phyloP scores from a whole-genome alignment of 2,329 filamentous ascomycete species.

The Beauveria caledonica region DNA sequence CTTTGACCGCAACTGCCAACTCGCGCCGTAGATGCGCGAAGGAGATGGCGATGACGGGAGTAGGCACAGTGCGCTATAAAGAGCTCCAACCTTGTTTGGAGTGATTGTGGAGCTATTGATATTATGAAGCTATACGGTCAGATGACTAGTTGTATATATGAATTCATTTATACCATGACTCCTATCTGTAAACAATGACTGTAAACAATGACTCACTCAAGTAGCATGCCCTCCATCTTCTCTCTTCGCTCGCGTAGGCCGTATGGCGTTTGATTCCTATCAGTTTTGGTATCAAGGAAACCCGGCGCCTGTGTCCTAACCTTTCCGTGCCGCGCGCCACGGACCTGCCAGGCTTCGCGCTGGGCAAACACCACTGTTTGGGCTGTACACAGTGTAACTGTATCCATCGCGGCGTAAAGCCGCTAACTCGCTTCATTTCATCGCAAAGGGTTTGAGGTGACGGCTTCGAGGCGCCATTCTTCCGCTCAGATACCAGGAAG shows the following conservation, averaged over 20 bases:
- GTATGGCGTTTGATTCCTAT: too few relatives aligned
- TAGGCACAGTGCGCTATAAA: not conserved
- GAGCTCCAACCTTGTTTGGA: not conserved
- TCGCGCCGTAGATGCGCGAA: not conserved
- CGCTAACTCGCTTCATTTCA: conserved; percentile 25
- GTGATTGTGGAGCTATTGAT: not conserved
- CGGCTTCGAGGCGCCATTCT: conserved; percentile 26
- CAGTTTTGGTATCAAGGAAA: conserved; percentile 14
- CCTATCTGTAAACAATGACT: not conserved
- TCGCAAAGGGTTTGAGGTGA: conserved; percentile 17
- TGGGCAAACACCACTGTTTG: conserved; percentile 20
- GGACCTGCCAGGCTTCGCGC: conserved; percentile 20
- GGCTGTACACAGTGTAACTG: conserved; percentile 27
- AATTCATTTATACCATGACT: not conserved
- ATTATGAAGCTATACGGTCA: not conserved
- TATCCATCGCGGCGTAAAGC: conserved; percentile 27
- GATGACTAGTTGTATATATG: not conserved
- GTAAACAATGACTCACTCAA: not conserved
- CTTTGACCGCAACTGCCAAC: conserved; percentile 5
- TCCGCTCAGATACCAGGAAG: conserved; percentile 21
- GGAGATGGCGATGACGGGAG: not conserved
- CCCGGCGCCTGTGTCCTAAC: conserved; percentile 23
- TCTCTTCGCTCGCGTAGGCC: too few relatives aligned
- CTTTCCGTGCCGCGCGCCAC: conserved; percentile 13
- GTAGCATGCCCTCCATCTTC: not conserved